Evolutionary conservation across 768 basidiomycete genomes (phyloP).

Genomic region (Holtermannia corniformis): DNA sequence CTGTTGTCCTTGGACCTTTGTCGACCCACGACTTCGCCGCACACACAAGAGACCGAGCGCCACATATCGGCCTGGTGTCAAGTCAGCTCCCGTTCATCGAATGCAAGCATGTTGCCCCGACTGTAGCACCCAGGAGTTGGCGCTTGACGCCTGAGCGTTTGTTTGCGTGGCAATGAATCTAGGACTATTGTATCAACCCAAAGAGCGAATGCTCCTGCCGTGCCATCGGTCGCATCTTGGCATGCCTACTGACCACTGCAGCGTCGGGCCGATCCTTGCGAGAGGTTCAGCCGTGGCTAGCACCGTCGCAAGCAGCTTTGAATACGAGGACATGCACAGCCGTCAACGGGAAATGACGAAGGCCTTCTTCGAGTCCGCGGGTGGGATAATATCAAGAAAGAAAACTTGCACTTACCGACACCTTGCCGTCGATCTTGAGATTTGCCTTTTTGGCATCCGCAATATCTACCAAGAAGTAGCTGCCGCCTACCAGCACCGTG

Average conservation of each 20-base stretch:
- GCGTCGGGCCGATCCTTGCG: conserved; percentile 51
- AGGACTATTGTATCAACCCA: conserved; percentile 96
- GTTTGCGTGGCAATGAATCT: conserved; percentile 55
- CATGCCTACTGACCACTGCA: too few relatives aligned
- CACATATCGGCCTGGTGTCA: conserved; percentile 50
- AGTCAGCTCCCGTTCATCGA: conserved; percentile 12
- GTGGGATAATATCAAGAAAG: neutral
- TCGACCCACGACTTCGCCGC: conserved; percentile 66
- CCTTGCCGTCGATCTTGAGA: conserved; percentile 40
- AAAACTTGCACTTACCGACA: conserved; percentile 50
- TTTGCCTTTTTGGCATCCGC: conserved; percentile 51
- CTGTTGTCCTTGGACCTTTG: conserved; percentile 10
- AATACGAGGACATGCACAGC: too few relatives aligned
- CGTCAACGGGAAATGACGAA: conserved; percentile 66
- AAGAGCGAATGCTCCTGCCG: conserved; percentile 33
- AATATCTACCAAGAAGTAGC: conserved; percentile 71
- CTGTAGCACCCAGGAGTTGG: conserved; percentile 77
- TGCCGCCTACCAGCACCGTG: conserved; percentile 77
- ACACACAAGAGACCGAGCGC: conserved; percentile 61
- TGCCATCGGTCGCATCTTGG: too few relatives aligned
- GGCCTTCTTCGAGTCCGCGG: conserved; percentile 86
- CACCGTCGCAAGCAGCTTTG: too few relatives aligned
- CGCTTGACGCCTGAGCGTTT: conserved; percentile 76
- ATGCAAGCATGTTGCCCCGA: conserved; percentile 57
- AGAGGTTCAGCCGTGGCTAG: conserved; percentile 55